Evolutionary conservation across 1,284 basidiomycete genomes (phyloP), one percentile per base, ranked within the genome.

Genomic region (Irpex sp.): DNA sequence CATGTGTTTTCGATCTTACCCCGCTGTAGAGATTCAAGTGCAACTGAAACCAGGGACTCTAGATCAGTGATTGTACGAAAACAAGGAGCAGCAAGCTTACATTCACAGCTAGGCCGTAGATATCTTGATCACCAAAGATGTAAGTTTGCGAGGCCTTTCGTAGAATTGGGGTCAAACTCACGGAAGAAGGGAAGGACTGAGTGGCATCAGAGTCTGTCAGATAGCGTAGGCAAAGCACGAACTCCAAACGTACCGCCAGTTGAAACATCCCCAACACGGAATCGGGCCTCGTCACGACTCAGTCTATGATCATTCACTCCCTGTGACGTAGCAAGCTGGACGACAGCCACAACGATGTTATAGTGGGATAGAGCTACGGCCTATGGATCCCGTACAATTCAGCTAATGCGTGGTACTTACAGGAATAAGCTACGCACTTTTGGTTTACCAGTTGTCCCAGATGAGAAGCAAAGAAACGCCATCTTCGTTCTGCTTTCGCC

Each of bases 361-460:
- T 82, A 85, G 71, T 92, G 91, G 1, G 91, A 77, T 65, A 93
- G 89, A 13, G 79, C 80, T 31, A 93, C 86, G 6, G 90, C 91
- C 82, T 40, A 5, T 21, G 2, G 13, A 11, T 11, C n/a, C 4
- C 21, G 26, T 59, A 13, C 31, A 11, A 2, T 9, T 48, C 17
- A 59, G n/a, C 3, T 47, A 4, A 5, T 13, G 13, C 3, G 44
- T 5, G 3, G 44, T 5, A 5, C n/a, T 11, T 2, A 5, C 4
- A 5, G 6, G 11, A 5, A 17, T 11, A 5, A 2, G 31, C 31
- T 31, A 52, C n/a, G 34, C 3, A 60, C 59, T 3, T 94, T 94
- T 1, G 92, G 89, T 68, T 82, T 85, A 6, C 92, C 92, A 67
- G 93, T 94, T 1, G 93, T 94, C 15, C 92, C 93, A 62, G 87